These are phyloP conservation scores for Larix kaempferi DNA, from an alignment of 75 land plant genomes.

Conservation along the genomic window DNA sequence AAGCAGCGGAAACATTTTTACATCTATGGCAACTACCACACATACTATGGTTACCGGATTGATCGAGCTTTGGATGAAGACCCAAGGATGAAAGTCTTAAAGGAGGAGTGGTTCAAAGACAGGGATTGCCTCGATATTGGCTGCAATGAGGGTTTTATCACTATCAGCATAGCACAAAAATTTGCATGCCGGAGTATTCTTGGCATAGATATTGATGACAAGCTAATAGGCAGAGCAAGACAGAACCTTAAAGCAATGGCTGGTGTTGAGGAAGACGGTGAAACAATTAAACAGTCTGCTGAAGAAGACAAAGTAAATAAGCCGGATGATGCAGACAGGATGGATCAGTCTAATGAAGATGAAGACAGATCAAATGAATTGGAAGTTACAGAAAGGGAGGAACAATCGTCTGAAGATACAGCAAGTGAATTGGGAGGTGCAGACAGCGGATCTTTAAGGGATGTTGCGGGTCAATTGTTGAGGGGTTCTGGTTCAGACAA, in stretches of 20 bases:
- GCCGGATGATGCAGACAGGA: not conserved
- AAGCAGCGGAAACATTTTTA: conserved; percentile 34
- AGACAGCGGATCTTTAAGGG: not conserved
- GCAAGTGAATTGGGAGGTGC: conserved; percentile 1
- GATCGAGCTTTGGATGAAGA: conserved; percentile 53
- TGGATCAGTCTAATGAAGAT: conserved; percentile 9
- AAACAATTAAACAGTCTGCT: not conserved
- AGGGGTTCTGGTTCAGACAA: not conserved
- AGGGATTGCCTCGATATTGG: conserved; percentile 93
- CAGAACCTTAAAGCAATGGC: conserved; percentile 12
- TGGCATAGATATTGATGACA: conserved; percentile 85
- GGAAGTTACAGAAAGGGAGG: conserved; percentile 4
- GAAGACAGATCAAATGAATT: conserved; percentile 5
- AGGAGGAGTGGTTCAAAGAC: conserved; percentile 78
- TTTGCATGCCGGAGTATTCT: conserved; percentile 64
- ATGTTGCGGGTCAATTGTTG: not conserved
- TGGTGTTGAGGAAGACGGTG: conserved; percentile 8
- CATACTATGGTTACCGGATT: conserved; percentile 89
- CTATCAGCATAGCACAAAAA: conserved; percentile 73
- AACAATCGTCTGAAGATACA: not conserved
- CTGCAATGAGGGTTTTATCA: conserved; percentile 85
- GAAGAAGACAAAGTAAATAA: conserved; percentile 11
- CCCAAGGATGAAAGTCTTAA: conserved; percentile 64
- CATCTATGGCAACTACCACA: conserved; percentile 76
- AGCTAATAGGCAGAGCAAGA: conserved; percentile 28